Base-by-base conservation (phyloP, 2,329 filamentous ascomycete species). In the Penicillium brasilianum region DNA sequence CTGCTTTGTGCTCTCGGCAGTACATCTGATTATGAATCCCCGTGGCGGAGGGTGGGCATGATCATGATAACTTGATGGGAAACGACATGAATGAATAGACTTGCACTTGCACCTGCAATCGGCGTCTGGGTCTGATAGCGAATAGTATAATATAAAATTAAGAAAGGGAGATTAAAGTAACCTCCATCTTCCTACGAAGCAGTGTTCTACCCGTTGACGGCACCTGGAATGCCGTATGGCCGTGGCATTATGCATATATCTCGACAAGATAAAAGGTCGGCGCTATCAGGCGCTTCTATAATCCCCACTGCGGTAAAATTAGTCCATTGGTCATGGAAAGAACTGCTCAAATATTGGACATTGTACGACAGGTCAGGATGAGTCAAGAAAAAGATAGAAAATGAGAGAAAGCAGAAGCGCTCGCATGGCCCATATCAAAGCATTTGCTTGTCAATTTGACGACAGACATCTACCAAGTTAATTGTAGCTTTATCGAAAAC, bases 21-120 rank as follows among this genome's bases (percentile, higher is more conserved):
- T 25, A 4, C 13, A 18, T 30, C 6, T 30, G 20, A 7, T 37
- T 22, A 30, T 20, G 7, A 37, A 13, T 37, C 34, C 39, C 28
- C 28, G 16, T 37, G 13, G 13, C 16, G 48, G 52, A 20, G 46
- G 22, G 18, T 8, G 14, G 18, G 18, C 37, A 30, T 52, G 48
- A 52, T 30, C 22, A 65, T 64, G 62, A 59, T 34, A 61, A 58
- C 50, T 58, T 57, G 53, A 69, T 68, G 67, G 57, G 62, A 68
- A 64, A 68, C 59, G 67, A 69, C 55, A 57, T 57, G 36, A 68
- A 68, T 61, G 63, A 49, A 65, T 63, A 68, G 53, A 65, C 37
- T 59, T 61, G 53, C 60, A 62, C 51, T 46, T 30, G 48, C 48
- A 63, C 48, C 51, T 49, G 44, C 54, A 60, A 46, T 55, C 48